Evolutionary conservation across 495 filamentous ascomycete genomes (phyloP).

Genomic region (Xylaria flabelliformis): DNA sequence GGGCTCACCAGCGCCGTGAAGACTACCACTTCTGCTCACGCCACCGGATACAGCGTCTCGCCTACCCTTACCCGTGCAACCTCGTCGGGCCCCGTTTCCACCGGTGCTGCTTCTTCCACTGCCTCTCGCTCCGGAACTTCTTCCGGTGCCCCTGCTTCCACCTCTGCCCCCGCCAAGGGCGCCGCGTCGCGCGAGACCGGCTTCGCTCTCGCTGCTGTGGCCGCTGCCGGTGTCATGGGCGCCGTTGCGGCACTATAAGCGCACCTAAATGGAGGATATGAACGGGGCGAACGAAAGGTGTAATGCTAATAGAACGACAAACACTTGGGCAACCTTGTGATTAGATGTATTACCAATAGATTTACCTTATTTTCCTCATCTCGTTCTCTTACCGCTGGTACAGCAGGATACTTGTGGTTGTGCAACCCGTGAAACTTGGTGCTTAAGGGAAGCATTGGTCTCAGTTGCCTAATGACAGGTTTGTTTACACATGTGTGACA

Average conservation of each 20-base stretch:
- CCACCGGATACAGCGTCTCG: not conserved
- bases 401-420: not conserved
- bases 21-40: not conserved
- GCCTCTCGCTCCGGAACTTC: not conserved
- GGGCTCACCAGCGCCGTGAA: not conserved
- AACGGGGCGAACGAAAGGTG: not conserved
- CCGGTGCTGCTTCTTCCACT: not conserved
- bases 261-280: not conserved
- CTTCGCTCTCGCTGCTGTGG: conserved; percentile 16
- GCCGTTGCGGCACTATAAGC: conserved; percentile 25
- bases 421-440: not conserved
- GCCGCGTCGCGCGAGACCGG: conserved; percentile 30
- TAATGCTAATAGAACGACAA: not conserved
- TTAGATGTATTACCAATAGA: not conserved
- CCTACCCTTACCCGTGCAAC: not conserved
- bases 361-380: not conserved
- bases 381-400: not conserved
- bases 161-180: conserved; percentile 5
- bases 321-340: not conserved
- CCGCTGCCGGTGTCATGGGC: conserved; percentile 28
- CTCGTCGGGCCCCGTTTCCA: conserved; percentile 1
- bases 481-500: not conserved
- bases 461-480: not conserved
- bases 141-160: not conserved
- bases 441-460: not conserved